Evolutionary conservation across 2,329 filamentous ascomycete species (phyloP), one percentile per base, ranked within the genome.

Genomic region (Fonsecaea pedrosoi): DNA sequence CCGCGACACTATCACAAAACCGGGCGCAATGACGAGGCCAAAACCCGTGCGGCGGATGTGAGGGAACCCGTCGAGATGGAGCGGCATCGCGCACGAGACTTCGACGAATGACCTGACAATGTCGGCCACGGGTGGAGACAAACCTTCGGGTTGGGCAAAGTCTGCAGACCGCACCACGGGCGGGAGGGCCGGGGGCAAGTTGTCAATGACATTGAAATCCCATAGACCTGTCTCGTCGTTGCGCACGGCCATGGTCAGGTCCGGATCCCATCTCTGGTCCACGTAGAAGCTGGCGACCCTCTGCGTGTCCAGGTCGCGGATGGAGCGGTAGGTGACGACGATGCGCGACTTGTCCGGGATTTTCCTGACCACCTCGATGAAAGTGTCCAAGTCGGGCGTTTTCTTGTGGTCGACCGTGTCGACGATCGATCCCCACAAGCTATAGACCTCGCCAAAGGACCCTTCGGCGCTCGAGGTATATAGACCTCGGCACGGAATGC

Each of bases 21-120:
- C 95, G 81, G 0, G 96, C 95, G 79, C 95, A 69, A 99, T 92
- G n/a, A 99, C 94, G 40, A 99, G 82, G 45, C 95, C 95, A 84
- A 97, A 97, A 0, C 95, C 95, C 81, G 93, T 95, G 80, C 96
- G 95, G 57, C 93, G 87, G 72, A 94, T 92, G 78, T 95, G 92
- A 5, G 95, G 96, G 77, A 97, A 99, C n/a, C 95, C 95, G 77
- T 99, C 95, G 8, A 99, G 85, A 83, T 98, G 98, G 69, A 99
- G 83, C 0, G 95, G 95, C 90, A 99, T 94, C 25, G 90, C 91
- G 74, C 94, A 96, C 70, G 92, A 90, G 63, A 99, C 91, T 42
- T 95, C 90, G 32, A 99, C 94, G 76, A 99, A 98, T 76, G 94
- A 97, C 72, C 92, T 89, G 48, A 99, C 92, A 69, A 99, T 87